phyloP scores from a whole-genome alignment of 106 monocot genomes.

The Dendrobium catenatum region DNA sequence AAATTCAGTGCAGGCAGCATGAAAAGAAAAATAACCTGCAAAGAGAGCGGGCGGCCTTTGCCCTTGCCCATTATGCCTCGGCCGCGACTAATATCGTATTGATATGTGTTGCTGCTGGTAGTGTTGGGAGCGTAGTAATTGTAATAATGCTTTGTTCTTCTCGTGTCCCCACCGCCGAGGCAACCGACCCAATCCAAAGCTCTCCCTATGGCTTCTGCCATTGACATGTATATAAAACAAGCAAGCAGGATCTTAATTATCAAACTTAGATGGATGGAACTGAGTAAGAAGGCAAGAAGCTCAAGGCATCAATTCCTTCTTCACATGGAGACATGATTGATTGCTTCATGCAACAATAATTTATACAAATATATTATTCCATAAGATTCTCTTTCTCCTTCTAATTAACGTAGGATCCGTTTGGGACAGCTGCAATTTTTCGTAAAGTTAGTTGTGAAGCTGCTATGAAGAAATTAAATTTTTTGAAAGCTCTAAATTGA shows the following conservation, averaged over 20 bases:
- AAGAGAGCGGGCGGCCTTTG: constrained; percentile 54
- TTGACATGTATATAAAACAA: neutral
- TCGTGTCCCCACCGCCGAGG: constrained; percentile 11
- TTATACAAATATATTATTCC: neutral
- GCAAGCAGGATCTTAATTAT: neutral
- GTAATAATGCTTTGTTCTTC: constrained; percentile 13
- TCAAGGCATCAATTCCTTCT: neutral
- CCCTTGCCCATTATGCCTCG: constrained; percentile 16
- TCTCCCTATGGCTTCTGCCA: constrained; percentile 23
- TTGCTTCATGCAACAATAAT: neutral
- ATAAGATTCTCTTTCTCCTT: neutral
- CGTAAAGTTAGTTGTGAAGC: too few relatives aligned
- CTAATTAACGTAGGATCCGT: too few relatives aligned
- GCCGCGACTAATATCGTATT: neutral
- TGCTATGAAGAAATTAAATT: too few relatives aligned
- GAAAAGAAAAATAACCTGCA: constrained; percentile 48
- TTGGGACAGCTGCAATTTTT: too few relatives aligned
- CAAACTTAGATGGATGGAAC: neutral
- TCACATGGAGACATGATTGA: neutral
- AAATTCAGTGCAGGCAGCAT: constrained; percentile 21
- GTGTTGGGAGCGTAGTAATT: constrained; percentile 11
- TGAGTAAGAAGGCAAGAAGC: neutral
- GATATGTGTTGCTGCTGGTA: constrained; percentile 10
- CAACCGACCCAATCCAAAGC: constrained; percentile 23
- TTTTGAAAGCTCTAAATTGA: too few relatives aligned